These are phyloP conservation scores for Trametes villosa DNA, from an alignment of 768 basidiomycete species.

Conservation along the genomic window DNA sequence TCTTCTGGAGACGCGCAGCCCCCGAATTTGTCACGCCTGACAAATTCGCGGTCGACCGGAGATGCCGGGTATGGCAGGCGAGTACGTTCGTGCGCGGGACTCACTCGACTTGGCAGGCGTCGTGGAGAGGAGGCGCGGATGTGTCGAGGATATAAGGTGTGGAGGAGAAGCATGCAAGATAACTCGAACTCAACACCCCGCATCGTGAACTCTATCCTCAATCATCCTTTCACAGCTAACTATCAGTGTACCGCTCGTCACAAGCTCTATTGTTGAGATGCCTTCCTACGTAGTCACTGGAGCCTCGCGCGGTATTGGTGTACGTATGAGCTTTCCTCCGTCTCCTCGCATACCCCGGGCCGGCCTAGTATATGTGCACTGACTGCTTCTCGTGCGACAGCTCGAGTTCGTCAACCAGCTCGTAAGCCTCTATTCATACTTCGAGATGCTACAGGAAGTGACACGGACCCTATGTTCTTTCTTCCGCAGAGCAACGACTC, in stretches of 20 bases:
- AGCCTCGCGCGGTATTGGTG: slow-evolving; percentile 33
- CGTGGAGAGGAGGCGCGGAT: neutral
- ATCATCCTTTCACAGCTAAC: no score
- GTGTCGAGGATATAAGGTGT: slow-evolving; percentile 2
- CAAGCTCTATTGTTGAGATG: neutral
- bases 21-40: slow-evolving; percentile 10
- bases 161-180: no score
- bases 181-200: no score
- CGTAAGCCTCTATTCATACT: slow-evolving; percentile 4
- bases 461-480: neutral
- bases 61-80: slow-evolving; percentile 5
- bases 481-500: slow-evolving; percentile 16
- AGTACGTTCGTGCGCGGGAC: slow-evolving; percentile 5
- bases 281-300: slow-evolving; percentile 29
- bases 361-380: neutral
- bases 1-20: neutral
- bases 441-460: neutral
- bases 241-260: neutral
- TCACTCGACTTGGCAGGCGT: neutral
- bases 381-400: slow-evolving; percentile 3
- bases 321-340: slow-evolving; percentile 7
- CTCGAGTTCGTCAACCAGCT: slow-evolving; percentile 33
- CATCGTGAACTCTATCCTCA: no score
- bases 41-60: slow-evolving; percentile 13
- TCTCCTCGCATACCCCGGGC: no score